phyloP scores from a whole-genome alignment of 1,284 basidiomycete species.

The Inonotus hispidus region DNA sequence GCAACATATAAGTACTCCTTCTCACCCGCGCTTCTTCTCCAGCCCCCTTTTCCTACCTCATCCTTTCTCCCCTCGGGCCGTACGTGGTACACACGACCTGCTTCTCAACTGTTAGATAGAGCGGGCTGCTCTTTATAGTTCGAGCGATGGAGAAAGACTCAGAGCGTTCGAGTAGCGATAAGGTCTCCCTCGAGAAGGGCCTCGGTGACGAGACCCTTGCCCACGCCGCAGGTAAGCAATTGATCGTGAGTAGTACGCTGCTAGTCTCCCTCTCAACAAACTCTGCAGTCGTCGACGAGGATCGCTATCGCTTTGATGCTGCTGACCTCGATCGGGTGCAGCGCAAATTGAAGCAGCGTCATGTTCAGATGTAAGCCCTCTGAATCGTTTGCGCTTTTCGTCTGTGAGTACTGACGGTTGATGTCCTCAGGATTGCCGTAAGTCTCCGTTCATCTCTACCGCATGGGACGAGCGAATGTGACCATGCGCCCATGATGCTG shows the following conservation, averaged over 20 bases:
- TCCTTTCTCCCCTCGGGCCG: background rate
- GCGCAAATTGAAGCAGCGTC: conserved; percentile 59
- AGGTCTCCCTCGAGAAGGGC: conserved; percentile 30
- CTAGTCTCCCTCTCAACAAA: background rate
- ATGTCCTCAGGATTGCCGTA: conserved; percentile 50
- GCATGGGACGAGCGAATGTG: background rate
- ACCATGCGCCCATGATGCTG: conserved; percentile 2
- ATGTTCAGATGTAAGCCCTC: conserved; percentile 60
- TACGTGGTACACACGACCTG: background rate
- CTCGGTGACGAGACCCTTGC: conserved; percentile 26
- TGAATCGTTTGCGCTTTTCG: background rate
- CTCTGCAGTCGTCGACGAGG: conserved; percentile 16
- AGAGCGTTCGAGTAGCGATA: conserved; percentile 19
- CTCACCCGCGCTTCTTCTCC: background rate
- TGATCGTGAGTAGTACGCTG: background rate
- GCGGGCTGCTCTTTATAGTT: background rate
- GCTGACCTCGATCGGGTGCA: conserved; percentile 58
- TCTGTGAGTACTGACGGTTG: conserved; percentile 8
- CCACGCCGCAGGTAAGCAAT: conserved; percentile 22
- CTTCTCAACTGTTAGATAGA: background rate
- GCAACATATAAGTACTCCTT: conserved; percentile 5
- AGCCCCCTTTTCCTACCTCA: conserved; percentile 9
- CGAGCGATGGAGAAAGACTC: conserved; percentile 22
- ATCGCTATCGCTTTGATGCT: conserved; percentile 38
- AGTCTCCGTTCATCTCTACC: conserved; percentile 22